Base-by-base conservation (phyloP, 257 asterid species). In the Nicotiana obtusifolia region DNA sequence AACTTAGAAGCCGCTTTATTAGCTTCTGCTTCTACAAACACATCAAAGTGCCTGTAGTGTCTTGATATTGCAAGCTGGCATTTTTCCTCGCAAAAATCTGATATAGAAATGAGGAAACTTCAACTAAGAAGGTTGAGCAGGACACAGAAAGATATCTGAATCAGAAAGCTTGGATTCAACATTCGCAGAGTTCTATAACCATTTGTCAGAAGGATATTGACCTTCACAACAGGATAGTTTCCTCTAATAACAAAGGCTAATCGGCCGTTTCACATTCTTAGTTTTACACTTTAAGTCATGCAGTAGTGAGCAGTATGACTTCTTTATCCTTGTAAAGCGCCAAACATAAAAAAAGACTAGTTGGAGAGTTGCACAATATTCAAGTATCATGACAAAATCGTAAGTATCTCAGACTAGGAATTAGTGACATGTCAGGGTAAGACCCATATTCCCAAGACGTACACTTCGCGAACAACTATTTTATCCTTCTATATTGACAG, bases 71-170 rank as follows among this genome's bases (percentile, higher is more conserved):
- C 99, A 82, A 95, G 88, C 92, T 93, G 33, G 93, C 93, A 84
- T 95, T 95, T 87, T 89, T 87, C 89, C 99, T 92, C 99, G 93
- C 86, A 95, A 86, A 85, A 93, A 93, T 86, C 99, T 95, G 89
- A 61, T 78, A 69, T 2, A 20, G 59, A 22, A 69, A 69, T 69
- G n/a, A 69, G 31, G 41, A 20, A 69, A 20, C 28, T 20, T 69
- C 20, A 41, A 20, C 57, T 69, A 69, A 68, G 78, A 57, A 20
- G 41, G 78, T 20, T 69, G 57, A 2, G 59, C 59, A 13, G 0
- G 41, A 69, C 78, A 41, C 31, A 69, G 7, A 41, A 26, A n/a
- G 33, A 69, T 26, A 69, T 69, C 33, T 41, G 78, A 20, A 69
- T 69, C 77, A 69, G 33, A 41, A 69, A 69, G 35, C 57, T 41